Base-by-base conservation (phyloP, 2,329 filamentous ascomycete species). In the Diplodia seriata region DNA sequence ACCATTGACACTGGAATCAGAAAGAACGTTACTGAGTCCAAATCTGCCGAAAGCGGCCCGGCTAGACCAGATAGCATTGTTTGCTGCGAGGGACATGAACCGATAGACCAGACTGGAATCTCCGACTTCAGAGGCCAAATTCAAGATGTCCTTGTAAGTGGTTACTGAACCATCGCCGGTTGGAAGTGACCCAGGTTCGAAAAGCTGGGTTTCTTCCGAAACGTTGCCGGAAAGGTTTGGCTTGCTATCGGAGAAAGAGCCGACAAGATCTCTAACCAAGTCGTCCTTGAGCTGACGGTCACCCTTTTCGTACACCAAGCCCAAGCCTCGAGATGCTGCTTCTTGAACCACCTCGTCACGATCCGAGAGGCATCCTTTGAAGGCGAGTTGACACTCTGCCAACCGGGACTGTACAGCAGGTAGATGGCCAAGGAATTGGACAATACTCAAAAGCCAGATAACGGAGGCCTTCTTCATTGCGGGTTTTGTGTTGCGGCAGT, bases 141-240 rank as follows among this genome's bases (percentile, higher is more conserved):
- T 95, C 78, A 99, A 91, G 72, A 99, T 98, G 75, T 99, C 95
- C 76, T 97, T 97, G 82, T 99, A 99, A 0, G 94, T 98, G 0
- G 93, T 97, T 67, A 98, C 87, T 0, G 93, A 92, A 8, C 93
- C 93, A 71, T 97, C 93, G 3, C 94, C 93, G 0, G 94, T 98
- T 0, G 94, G 94, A 14, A 98, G 80, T 2, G 92, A 92, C 6
- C 95, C 95, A 1, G 92, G 91, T 69, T 98, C 94, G 72, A 98
- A 98, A 0, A 99, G 84, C 77, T 98, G 91, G 0, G 95, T 99
- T 64, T 98, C 93, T 49, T 91, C 88, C 31, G 93, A 91, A 1
- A 99, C 93, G 74, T 92, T 96, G 15, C 88, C 88, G 15, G 87
- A 83, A 66, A 88, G 82, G 68, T 95, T 88, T 0, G 90, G 85